A percentile compares a stretch with the other conserved stretches of the same genome.
phyloP scores from a whole-genome alignment of 768 basidiomycete genomes.

The Auriscalpium microsporum region DNA sequence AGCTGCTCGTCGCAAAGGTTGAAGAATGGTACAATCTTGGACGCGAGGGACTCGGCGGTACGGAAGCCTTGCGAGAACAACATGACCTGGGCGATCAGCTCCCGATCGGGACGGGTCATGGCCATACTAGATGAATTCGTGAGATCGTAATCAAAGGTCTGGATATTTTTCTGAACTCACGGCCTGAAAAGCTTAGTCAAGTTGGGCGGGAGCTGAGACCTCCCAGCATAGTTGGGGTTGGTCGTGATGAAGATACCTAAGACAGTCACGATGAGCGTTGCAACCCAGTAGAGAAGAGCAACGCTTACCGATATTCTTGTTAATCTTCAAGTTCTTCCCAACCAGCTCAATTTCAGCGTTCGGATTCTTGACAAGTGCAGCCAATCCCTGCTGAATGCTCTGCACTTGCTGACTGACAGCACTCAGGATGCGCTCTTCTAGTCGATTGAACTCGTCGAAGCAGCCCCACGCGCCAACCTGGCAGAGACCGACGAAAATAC shows the following conservation, averaged over 20 bases:
- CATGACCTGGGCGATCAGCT: slow-evolving; percentile 99
- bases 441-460: slow-evolving; percentile 95
- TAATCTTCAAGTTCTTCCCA: slow-evolving; percentile 88
- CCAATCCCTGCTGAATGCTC: slow-evolving; percentile 93
- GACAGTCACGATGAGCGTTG: not conserved
- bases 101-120: slow-evolving; percentile 97
- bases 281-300: slow-evolving; percentile 6
- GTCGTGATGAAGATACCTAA: slow-evolving; percentile 96
- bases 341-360: slow-evolving; percentile 91
- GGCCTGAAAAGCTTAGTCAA: slow-evolving; percentile 90
- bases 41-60: slow-evolving; percentile 93
- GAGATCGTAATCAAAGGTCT: not conserved
- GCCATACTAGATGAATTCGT: slow-evolving; percentile 62
- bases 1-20: slow-evolving; percentile 97
- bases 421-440: slow-evolving; percentile 95
- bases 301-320: slow-evolving; percentile 76
- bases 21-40: slow-evolving; percentile 99
- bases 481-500: slow-evolving; percentile 97
- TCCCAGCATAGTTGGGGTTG: slow-evolving; percentile 97
- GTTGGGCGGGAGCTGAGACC: slow-evolving; percentile 83
- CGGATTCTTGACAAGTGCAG: slow-evolving; percentile 73
- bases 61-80: slow-evolving; percentile 99
- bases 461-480: slow-evolving; percentile 99
- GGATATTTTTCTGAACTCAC: slow-evolving; percentile 35
- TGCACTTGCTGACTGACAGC: slow-evolving; percentile 99